Evolutionary conservation across 2,329 filamentous ascomycete genomes (phyloP), one percentile per base, ranked within the genome.

Genomic region (Thielaviopsis musarum): DNA sequence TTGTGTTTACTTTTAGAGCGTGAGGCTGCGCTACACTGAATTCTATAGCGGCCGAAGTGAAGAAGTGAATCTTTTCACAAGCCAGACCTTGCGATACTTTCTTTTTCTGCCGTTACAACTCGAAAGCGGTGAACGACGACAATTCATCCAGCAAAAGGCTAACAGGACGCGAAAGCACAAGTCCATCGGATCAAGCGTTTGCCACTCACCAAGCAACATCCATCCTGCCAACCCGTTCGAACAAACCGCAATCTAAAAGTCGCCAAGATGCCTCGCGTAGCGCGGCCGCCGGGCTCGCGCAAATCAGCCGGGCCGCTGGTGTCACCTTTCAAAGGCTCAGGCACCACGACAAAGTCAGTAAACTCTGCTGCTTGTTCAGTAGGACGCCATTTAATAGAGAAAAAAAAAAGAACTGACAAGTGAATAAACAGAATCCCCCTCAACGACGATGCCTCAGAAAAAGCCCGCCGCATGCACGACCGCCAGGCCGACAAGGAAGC

Each of bases 391-490:
- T n/a, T 48, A 3, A n/a, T 6, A 1, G 3, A 48, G n/a, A 3
- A 2, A 9, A 2, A 17, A n/a, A 10, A 2, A 5, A 19, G 1
- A 19, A 49, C 45, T 49, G n/a, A 49, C 45, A 21, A 49, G 17
- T 15, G 10, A 3, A 12, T 24, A 19, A 6, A 61, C 13, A 62
- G 60, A 70, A 94, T 98, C 62, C 91, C 93, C 41, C 81, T 98
- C 63, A 97, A 97, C 74, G 93, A 98, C 74, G 93, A 98, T 77
- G 84, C 82, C 62, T 83, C 85, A 66, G 93, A 98, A 74, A 95
- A 94, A 72, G 91, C 90, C 55, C 85, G 85, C 66, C 86, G 93
- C 56, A 77, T 91, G 67, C 87, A 93, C 68, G 90, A 88, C 63
- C 85, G 93, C 67, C 88, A 94, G 73, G 89, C 88, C 38, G 81